Conservation (phyloP, 2,329 filamentous ascomycete species). For the Diaporthe eres region DNA sequence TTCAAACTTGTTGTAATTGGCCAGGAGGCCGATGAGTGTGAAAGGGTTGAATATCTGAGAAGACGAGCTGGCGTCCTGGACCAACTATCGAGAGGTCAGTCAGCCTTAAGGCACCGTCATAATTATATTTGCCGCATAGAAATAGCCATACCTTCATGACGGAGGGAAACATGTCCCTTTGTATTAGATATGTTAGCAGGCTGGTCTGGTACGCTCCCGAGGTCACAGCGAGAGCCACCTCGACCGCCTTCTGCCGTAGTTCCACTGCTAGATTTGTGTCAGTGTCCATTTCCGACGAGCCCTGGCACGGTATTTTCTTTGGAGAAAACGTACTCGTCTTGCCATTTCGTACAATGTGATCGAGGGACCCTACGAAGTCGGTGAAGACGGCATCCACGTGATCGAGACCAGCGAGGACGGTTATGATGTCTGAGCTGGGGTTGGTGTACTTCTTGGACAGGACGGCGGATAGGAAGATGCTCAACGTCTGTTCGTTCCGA, state of each 20-base stretch:
- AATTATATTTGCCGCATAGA: too few species aligned
- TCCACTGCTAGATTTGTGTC: conserved; percentile 67
- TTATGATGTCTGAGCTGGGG: conserved; percentile 94
- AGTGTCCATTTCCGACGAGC: conserved; percentile 42
- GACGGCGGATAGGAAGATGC: conserved; percentile 85
- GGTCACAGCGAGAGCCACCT: conserved; percentile 85
- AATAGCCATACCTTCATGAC: conserved; percentile 83
- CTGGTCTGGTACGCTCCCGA: conserved; percentile 97
- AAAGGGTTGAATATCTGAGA: conserved; percentile 80
- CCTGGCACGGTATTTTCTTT: background rate
- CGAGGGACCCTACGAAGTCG: conserved; percentile 87
- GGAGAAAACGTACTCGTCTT: conserved; percentile 66
- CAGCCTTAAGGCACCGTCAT: background rate
- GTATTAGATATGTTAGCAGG: conserved; percentile 93
- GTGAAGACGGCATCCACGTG: conserved; percentile 89
- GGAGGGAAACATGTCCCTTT: conserved; percentile 92
- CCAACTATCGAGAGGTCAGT: conserved; percentile 67
- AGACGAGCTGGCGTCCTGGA: conserved; percentile 81
- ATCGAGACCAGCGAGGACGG: conserved; percentile 89
- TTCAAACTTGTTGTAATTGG: conserved; percentile 99
- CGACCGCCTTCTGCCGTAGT: conserved; percentile 83
- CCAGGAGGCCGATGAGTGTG: conserved; percentile 85
- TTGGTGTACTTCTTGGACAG: conserved; percentile 94
- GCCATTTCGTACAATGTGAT: conserved; percentile 85
- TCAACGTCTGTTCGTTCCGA: conserved; percentile 79